Evolutionary conservation across 495 filamentous ascomycete species (phyloP).

Genomic region (Platismatia glauca): DNA sequence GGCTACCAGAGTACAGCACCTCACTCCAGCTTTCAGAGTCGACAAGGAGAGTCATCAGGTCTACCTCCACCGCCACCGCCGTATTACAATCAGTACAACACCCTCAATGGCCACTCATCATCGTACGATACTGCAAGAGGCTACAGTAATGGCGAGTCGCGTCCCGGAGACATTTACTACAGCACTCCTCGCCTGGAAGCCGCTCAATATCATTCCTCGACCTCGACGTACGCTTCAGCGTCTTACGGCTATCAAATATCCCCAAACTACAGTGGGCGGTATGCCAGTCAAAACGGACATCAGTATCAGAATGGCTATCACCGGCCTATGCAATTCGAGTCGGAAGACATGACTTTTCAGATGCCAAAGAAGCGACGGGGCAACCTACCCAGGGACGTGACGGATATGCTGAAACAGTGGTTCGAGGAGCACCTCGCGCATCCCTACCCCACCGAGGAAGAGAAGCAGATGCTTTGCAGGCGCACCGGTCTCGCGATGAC

Average conservation of each 20-base stretch:
- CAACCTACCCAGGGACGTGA: slow-evolving; percentile 80
- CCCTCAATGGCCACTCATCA: slow-evolving; percentile 6
- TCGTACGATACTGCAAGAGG: slow-evolving; percentile 2
- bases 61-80: slow-evolving; percentile 14
- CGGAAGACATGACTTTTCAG: slow-evolving; percentile 32
- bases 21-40: background rate
- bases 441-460: slow-evolving; percentile 83
- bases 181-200: background rate
- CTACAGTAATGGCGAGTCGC: slow-evolving; percentile 1
- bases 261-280: slow-evolving; percentile 18
- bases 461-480: slow-evolving; percentile 74
- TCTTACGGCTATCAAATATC: slow-evolving; percentile 12
- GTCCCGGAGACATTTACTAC: slow-evolving; percentile 4
- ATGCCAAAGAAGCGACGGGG: slow-evolving; percentile 59
- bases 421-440: slow-evolving; percentile 66
- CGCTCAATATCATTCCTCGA: background rate
- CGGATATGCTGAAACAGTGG: slow-evolving; percentile 73
- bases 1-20: background rate
- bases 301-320: slow-evolving; percentile 12
- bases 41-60: slow-evolving; percentile 3
- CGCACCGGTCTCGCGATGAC: slow-evolving; percentile 72
- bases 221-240: background rate
- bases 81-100: slow-evolving; percentile 8
- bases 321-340: slow-evolving; percentile 28
- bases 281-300: slow-evolving; percentile 6